Base-by-base conservation (phyloP, 352 stramenopile species). In the Paralagenidium karlingii region DNA sequence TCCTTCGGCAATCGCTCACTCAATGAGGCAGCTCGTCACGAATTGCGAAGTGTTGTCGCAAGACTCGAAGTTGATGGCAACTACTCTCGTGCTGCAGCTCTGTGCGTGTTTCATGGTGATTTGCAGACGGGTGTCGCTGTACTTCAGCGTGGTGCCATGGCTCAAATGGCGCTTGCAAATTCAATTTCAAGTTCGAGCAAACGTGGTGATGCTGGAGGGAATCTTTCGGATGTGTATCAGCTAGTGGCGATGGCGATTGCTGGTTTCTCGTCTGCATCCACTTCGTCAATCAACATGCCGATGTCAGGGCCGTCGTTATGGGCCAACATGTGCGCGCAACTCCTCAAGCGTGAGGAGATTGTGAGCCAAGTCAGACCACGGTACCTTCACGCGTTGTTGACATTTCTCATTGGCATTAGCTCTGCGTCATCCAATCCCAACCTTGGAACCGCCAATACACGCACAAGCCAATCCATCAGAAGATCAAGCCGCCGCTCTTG, bases 231-330 rank as follows among this genome's bases (percentile, higher is more conserved):
- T 38, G 55, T 94, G 13, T 49, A 88, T n/a, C 71, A 90, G 46
- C 67, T 94, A n/a, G 79, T 88, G 6, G 80, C 80, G 0, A 94
- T 94, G 80, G 80, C 80, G 2, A 53, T 94, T 28, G 77, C 80
- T 13, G 80, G 80, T 0, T 94, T 88, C 43, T 81, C 77, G 32
- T 63, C 69, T 3, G 65, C 59, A 0, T 51, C 61, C 8, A 26
- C 45, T 3, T 16, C 29, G 21, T 39, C 8, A 19, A n/a, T n/a
- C n/a, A 19, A 38, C 13, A 51, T 51, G n/a, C 73, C 55, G 39
- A 40, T 53, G 10, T 53, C 61, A 13, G 57, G 60, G 3, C 41
- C 66, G 6, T 74, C 68, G 4, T 49, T 94, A 25, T 94, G 80
- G 80, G 58, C 55, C 3, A 71, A 43, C 13, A 90, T 84, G 68